Base-by-base conservation (phyloP, 2,329 filamentous ascomycete genomes). In the Graphilbum sp. region DNA sequence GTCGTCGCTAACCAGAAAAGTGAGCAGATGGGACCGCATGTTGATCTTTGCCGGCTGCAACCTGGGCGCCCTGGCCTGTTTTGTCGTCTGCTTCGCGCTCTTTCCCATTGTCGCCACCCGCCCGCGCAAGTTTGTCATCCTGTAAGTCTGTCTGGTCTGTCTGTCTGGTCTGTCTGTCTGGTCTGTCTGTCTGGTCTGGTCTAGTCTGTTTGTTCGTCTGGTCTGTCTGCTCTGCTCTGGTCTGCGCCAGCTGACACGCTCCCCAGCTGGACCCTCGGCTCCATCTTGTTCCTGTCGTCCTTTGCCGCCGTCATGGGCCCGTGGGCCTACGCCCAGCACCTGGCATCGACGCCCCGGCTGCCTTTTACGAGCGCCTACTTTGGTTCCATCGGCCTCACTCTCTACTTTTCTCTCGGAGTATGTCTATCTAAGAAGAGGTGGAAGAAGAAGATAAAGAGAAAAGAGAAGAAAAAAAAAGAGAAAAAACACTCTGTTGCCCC, bases 231-330 rank as follows among this genome's bases (percentile, higher is more conserved):
- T 24, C 21, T 24, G 6, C 21, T 11, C 21, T 29, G 7, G 27
- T 29, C 27, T 29, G 11, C 27, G 6, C 7, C 11, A 27, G 25
- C 42, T 42, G 17, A 36, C 36, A 24, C 10, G 45, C 46, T 43
- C 36, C 39, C 43, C 23, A 96, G 90, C 66, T 98, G 90, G 90
- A 85, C 88, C 36, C 76, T 95, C 56, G 90, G 87, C 39, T 95
- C 88, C 35, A 54, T 82, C 35, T 69, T 98, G 47, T 96, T 96
- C 65, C 69, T 96, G 50, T 72, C 75, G 49, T 94, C 87, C 49
- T 98, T 90, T 71, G 86, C 85, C 20, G 84, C 88, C 48, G 72
- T 96, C 62, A 93, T 95, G 83, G 90, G 90, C 39, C 87, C 84
- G 27, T 67, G 77, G 61, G 69, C 75, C 49, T 98, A 96, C 58